These are phyloP conservation scores for Colletotrichum sp. DNA, from an alignment of 2,329 filamentous ascomycete species.

Conservation along the genomic window DNA sequence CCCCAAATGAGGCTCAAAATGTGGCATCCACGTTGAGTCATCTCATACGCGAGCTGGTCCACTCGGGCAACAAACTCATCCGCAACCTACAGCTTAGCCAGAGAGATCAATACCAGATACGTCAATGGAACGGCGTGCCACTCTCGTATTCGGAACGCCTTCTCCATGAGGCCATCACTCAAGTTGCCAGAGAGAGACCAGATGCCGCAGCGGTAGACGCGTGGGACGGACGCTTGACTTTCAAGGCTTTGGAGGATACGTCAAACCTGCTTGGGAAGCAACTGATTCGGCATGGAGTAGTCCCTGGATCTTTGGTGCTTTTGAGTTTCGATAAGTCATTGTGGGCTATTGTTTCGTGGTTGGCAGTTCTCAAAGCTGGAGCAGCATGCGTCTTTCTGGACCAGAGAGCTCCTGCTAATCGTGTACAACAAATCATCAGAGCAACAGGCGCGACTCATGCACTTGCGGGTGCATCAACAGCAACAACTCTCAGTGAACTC, in stretches of 20 bases:
- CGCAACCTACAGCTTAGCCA: neutral
- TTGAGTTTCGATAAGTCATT: constrained; percentile 30
- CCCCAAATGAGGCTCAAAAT: neutral
- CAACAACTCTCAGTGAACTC: neutral
- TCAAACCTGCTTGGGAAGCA: neutral
- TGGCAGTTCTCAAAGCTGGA: constrained; percentile 31
- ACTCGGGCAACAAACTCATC: neutral
- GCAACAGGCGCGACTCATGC: neutral
- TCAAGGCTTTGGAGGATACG: constrained; percentile 1
- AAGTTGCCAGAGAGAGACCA: neutral
- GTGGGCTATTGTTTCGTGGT: constrained; percentile 23
- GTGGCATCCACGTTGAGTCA: neutral
- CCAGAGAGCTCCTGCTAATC: neutral
- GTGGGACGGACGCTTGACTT: constrained; percentile 1
- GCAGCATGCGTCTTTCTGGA: constrained; percentile 26
- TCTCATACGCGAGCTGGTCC: neutral
- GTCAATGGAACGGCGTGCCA: neutral
- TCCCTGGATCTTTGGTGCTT: constrained; percentile 33
- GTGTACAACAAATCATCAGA: neutral
- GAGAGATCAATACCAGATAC: neutral
- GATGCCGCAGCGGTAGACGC: neutral
- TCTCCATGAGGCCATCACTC: neutral
- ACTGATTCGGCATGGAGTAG: constrained; percentile 23
- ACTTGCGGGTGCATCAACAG: neutral
- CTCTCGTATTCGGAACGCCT: neutral